Evolutionary conservation across 1,139 yeast genomes (phyloP).

Genomic region (Nakaseomyces sp.): DNA sequence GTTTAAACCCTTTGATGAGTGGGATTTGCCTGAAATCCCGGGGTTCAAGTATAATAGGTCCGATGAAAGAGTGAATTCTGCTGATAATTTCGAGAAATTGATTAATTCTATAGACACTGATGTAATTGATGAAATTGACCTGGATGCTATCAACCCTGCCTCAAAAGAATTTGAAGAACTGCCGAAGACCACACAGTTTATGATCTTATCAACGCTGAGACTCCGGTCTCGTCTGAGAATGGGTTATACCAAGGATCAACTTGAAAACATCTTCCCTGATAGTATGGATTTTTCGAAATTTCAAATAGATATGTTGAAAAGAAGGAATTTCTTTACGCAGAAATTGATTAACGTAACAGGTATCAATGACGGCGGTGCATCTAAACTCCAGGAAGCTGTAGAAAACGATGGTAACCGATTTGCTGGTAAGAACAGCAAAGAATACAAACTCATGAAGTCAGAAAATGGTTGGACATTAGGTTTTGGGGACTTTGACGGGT

Average conservation of each 20-base stretch:
- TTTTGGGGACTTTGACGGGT: constrained; percentile 41
- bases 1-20: constrained; percentile 58
- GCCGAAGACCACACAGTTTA: constrained; percentile 81
- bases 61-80: constrained; percentile 70
- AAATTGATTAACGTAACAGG: constrained; percentile 78
- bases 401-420: constrained; percentile 42
- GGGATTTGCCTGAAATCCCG: constrained; percentile 69
- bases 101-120: constrained; percentile 50
- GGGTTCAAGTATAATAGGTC: constrained; percentile 35
- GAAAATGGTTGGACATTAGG: constrained; percentile 86
- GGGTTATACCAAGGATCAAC: constrained; percentile 87
- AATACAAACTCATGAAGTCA: constrained; percentile 66
- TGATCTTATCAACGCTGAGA: constrained; percentile 74
- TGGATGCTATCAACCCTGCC: constrained; percentile 60
- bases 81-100: constrained; percentile 57
- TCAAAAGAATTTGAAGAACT: constrained; percentile 54
- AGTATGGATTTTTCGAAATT: constrained; percentile 86
- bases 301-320: constrained; percentile 87
- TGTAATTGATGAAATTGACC: constrained; percentile 61
- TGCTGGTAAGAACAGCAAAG: constrained; percentile 76
- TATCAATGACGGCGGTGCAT: constrained; percentile 52
- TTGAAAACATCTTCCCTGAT: constrained; percentile 71
- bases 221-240: constrained; percentile 81
- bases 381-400: constrained; percentile 28
- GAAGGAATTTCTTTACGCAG: constrained; percentile 85